These are phyloP conservation scores for Fusarium sp. DNA, from an alignment of 2,329 filamentous ascomycete genomes.

Conservation along the genomic window DNA sequence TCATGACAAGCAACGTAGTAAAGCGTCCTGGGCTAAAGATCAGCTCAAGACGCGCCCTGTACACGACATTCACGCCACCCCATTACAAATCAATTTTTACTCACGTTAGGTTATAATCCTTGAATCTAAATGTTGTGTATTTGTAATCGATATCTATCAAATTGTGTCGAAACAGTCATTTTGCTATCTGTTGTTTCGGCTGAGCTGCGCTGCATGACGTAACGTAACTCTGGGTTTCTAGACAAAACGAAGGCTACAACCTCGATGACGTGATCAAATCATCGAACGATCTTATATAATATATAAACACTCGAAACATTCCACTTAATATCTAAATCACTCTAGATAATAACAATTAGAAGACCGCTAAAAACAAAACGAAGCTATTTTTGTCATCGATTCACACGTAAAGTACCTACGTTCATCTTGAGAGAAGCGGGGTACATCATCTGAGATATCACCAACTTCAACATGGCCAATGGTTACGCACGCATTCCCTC, in stretches of 20 bases:
- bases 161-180: not conserved
- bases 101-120: no score
- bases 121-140: not conserved
- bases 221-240: not conserved
- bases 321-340: fast-evolving
- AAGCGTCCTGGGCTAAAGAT: no score
- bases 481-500: not conserved
- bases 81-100: not conserved
- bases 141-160: not conserved
- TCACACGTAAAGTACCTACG: no score
- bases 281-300: not conserved
- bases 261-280: not conserved
- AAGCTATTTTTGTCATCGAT: not conserved
- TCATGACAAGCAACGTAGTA: no score
- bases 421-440: no score
- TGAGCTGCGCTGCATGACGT: not conserved
- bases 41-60: not conserved
- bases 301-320: not conserved
- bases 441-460: not conserved
- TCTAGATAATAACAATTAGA: fast-evolving
- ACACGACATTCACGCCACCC: not conserved
- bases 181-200: no score
- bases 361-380: fast-evolving
- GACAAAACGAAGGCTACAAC: not conserved
- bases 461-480: not conserved